A percentile compares a stretch with the other conserved stretches of the same genome.
phyloP scores from a whole-genome alignment of 139 green algal species.

The Haematococcus lacustris region DNA sequence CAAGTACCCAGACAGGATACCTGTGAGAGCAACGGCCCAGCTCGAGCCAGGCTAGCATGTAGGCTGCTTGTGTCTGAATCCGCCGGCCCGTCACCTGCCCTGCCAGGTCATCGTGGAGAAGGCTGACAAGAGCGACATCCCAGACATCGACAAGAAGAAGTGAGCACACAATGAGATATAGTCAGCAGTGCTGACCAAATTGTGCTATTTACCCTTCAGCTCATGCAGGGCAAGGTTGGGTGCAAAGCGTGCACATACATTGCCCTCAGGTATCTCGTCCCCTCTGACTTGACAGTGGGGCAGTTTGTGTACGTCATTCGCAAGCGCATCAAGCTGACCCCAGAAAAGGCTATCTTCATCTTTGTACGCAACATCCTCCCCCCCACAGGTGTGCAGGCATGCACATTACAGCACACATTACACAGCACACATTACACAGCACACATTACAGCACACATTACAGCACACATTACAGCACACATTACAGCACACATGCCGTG shows the following conservation, averaged over 20 bases:
- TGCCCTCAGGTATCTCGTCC: slow-evolving; percentile 92
- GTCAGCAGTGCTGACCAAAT: not conserved
- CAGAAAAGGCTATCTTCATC: slow-evolving; percentile 98
- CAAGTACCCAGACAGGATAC: slow-evolving; percentile 95
- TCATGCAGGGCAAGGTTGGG: not conserved
- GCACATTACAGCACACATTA: no score
- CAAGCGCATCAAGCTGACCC: slow-evolving; percentile 92
- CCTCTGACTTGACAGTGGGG: slow-evolving; percentile 91
- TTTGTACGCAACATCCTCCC: slow-evolving; percentile 97
- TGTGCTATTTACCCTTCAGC: no score
- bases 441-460: no score
- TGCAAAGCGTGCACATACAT: no score
- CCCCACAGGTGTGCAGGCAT: slow-evolving; percentile 80
- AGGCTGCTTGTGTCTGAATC: no score
- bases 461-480: no score
- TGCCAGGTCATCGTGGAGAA: slow-evolving; percentile 99
- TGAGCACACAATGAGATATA: slow-evolving; percentile 48
- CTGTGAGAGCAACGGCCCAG: slow-evolving; percentile 66
- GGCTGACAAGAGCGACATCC: slow-evolving; percentile 89
- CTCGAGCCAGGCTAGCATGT: no score
- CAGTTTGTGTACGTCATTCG: slow-evolving; percentile 99
- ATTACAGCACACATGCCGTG: no score
- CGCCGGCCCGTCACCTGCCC: no score
- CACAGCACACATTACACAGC: no score
- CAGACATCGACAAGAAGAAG: slow-evolving; percentile 99